Evolutionary conservation across 345 rosid species (phyloP).

Genomic region (Raphanus raphanistrum): DNA sequence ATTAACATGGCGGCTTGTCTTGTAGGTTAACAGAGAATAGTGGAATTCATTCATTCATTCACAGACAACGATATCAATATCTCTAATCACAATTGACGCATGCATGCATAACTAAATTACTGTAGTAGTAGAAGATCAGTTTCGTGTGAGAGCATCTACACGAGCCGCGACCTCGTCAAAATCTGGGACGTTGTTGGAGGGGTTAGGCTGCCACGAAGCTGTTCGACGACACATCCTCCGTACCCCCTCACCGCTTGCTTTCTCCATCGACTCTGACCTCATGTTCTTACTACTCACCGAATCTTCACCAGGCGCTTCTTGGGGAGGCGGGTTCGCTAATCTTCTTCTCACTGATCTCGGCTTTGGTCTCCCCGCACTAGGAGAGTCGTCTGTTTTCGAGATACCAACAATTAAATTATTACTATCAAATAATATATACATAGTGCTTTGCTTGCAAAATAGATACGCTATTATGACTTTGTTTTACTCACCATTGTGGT

Average conservation of each 20-base stretch:
- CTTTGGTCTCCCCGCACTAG: constrained; percentile 44
- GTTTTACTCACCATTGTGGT: constrained; percentile 4
- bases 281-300: constrained; percentile 11
- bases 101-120: background rate
- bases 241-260: constrained; percentile 17
- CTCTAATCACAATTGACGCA: background rate
- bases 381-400: constrained; percentile 26
- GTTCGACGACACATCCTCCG: constrained; percentile 35
- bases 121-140: constrained; percentile 10
- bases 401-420: background rate
- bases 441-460: background rate
- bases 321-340: constrained; percentile 40
- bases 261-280: constrained; percentile 29
- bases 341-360: constrained; percentile 69
- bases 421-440: background rate
- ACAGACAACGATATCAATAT: background rate
- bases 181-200: constrained; percentile 17
- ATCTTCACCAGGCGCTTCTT: constrained; percentile 22
- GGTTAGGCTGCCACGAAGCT: constrained; percentile 31
- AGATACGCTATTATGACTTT: background rate
- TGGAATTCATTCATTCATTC: background rate
- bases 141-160: constrained; percentile 32
- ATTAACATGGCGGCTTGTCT: background rate
- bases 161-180: constrained; percentile 42
- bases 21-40: background rate